These are phyloP conservation scores for Drosera capensis DNA, from an alignment of 148 eudicot genomes.

Conservation along the genomic window DNA sequence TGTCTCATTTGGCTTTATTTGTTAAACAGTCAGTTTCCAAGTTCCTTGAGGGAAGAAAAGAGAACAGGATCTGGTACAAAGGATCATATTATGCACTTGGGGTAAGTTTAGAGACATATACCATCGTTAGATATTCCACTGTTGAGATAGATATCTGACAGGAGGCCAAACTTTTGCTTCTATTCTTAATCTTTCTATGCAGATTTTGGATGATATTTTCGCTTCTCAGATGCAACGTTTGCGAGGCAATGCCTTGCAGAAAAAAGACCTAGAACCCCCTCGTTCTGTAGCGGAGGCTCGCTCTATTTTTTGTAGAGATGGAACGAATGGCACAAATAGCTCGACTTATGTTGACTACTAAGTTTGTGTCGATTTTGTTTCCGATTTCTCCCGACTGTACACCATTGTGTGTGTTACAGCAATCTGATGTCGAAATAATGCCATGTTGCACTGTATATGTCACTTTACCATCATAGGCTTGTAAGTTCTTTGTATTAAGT, in stretches of 20 bases:
- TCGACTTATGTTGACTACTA: conserved; percentile 41
- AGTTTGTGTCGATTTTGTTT: background rate
- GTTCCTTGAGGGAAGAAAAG: conserved; percentile 78
- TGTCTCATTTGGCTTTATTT: conserved; percentile 1
- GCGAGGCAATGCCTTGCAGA: conserved; percentile 66
- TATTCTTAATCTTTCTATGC: conserved; percentile 1
- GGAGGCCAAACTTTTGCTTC: background rate
- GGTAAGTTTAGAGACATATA: conserved; percentile 24
- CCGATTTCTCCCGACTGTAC: no score
- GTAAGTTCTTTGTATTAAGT: background rate
- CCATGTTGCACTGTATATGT: background rate
- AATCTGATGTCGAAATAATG: background rate
- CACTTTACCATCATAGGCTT: background rate
- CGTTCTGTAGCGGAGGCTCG: conserved; percentile 72
- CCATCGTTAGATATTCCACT: background rate
- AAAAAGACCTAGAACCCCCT: conserved; percentile 76
- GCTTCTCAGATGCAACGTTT: conserved; percentile 89
- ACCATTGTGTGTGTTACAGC: background rate
- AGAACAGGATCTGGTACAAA: conserved; percentile 72
- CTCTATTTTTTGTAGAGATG: conserved; percentile 61
- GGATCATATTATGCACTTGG: conserved; percentile 87
- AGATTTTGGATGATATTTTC: conserved; percentile 72
- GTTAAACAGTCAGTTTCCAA: conserved; percentile 40
- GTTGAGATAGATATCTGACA: background rate
- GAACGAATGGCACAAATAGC: conserved; percentile 34